Percentiles rank a stretch among this genome's conserved stretches.
Evolutionary conservation across 108 stramenopile genomes (phyloP).

Genomic region (Nitzschia sp.): DNA sequence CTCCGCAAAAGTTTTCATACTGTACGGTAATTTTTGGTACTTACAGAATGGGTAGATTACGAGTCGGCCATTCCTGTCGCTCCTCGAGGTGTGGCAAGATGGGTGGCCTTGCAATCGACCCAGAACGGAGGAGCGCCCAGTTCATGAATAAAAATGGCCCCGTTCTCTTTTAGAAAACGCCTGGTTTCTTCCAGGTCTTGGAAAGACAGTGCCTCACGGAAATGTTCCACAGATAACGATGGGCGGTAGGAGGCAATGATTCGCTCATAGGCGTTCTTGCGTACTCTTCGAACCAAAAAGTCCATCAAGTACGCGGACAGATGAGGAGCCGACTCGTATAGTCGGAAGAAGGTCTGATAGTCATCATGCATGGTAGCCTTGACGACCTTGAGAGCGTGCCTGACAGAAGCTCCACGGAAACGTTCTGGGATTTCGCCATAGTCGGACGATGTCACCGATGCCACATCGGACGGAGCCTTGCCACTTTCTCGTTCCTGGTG

Average conservation of each 20-base stretch:
- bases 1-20: no score
- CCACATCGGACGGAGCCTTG: neutral
- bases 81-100: neutral
- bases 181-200: slow-evolving; percentile 55
- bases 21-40: no score
- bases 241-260: slow-evolving; percentile 57
- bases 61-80: no score
- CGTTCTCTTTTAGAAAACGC: slow-evolving; percentile 41
- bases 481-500: neutral
- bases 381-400: slow-evolving; percentile 51
- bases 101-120: slow-evolving; percentile 59
- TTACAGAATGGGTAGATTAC: no score
- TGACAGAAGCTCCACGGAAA: slow-evolving; percentile 8
- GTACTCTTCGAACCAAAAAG: slow-evolving; percentile 58
- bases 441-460: neutral
- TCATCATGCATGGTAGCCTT: slow-evolving; percentile 41
- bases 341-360: slow-evolving; percentile 51
- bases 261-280: slow-evolving; percentile 46
- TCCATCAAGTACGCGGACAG: slow-evolving; percentile 65
- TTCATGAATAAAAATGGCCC: slow-evolving; percentile 50
- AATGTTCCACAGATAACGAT: slow-evolving; percentile 40
- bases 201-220: slow-evolving; percentile 48
- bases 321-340: slow-evolving; percentile 58
- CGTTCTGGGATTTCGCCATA: neutral
- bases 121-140: slow-evolving; percentile 35